Percentiles rank a stretch among this genome's conserved stretches.
These are phyloP conservation scores for Ophiostoma angusticollis DNA, from an alignment of 2,329 filamentous ascomycete species.

Conservation along the genomic window DNA sequence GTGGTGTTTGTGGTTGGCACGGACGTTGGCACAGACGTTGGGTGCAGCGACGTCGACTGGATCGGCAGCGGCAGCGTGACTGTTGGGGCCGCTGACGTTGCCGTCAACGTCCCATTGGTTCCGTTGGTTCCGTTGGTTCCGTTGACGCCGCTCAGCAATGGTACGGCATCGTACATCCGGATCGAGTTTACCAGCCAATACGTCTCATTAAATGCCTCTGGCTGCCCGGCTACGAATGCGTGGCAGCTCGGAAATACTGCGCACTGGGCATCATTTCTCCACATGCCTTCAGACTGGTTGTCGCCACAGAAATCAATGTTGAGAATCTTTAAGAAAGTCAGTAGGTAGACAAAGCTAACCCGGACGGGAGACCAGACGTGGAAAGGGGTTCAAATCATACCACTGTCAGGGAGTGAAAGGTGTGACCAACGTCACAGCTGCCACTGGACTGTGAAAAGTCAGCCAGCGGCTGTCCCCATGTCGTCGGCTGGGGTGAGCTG, in stretches of 20 bases:
- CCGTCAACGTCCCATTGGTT: background rate
- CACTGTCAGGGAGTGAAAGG: background rate
- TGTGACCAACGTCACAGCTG: too few species aligned
- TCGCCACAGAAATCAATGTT: constrained; percentile 21
- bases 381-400: too few species aligned
- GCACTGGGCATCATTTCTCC: constrained; percentile 13
- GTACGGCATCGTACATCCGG: constrained; percentile 34
- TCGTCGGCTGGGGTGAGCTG: too few species aligned
- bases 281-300: constrained; percentile 12
- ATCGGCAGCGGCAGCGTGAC: too few species aligned
- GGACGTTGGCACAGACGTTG: too few species aligned
- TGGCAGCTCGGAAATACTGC: constrained; percentile 27
- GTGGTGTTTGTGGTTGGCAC: too few species aligned
- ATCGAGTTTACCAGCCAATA: constrained; percentile 46
- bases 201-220: constrained; percentile 38
- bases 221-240: constrained; percentile 43
- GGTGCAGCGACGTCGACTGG: too few species aligned
- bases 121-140: background rate
- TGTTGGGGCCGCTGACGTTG: background rate
- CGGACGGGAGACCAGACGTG: too few species aligned
- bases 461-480: too few species aligned
- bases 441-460: constrained; percentile 1
- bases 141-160: background rate
- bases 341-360: too few species aligned
- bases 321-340: too few species aligned